Evolutionary conservation across 129 eudicot genomes (phyloP), one percentile per base, ranked within the genome.

Genomic region (Calendula officinalis): DNA sequence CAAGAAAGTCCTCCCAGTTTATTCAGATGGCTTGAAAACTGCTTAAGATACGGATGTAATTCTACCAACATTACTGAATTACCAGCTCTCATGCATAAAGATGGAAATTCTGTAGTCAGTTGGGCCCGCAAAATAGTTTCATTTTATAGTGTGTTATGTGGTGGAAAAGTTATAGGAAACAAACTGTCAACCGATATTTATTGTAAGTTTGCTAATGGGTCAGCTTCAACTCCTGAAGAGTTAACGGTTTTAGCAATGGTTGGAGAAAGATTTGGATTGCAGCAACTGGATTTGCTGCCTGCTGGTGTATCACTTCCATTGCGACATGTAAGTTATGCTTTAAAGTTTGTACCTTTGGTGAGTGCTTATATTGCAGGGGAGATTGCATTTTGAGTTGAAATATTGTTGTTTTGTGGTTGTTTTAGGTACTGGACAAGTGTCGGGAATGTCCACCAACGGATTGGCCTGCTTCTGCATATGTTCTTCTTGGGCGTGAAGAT

Each of bases 401-500:
- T 57, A 15, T 36, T 37, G 46, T 35, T 64, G 58, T 43, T 30
- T 48, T 43, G 5, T 27, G 42, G 47, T 58, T 66, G 47, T 27
- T 68, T 27, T 67, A 92, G 99, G 96, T 84, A 61, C 57, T 94
- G 78, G 92, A 83, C 77, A 94, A 75, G 79, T 94, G 99, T 55
- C 95, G 99, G 33, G 99, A 94, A 54, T 83, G 86, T 67, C 99
- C 99, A 70, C 95, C 99, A 15, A 75, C 84, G 4, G 90, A 83
- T 77, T 88, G 99, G 99, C 99, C 99, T 66, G 89, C 86, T 47
- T 89, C 95, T 70, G 99, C 96, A 5, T 94, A 88, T 83, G 88
- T 86, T 72, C 99, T 94, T 72, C 95, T 94, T 80, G 97, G 99
- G 30, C 84, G 99, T 45, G 99, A 94, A 86, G 99, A 94, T 75